A percentile compares a stretch with the other conserved stretches of the same genome.
Evolutionary conservation across 208 protist species (phyloP).

Genomic region (Leishmania arabica): DNA sequence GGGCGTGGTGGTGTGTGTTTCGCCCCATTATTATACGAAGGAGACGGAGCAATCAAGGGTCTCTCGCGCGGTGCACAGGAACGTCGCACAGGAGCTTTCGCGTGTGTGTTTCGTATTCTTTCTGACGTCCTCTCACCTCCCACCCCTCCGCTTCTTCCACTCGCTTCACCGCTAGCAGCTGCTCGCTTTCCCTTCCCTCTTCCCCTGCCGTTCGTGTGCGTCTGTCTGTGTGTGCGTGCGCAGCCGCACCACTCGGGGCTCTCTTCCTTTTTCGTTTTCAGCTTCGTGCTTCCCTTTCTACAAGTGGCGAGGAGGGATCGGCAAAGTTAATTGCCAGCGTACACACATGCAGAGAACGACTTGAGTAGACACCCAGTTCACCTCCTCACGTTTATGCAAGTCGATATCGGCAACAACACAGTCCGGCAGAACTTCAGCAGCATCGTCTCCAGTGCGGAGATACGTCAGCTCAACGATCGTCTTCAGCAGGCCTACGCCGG

Average conservation of each 20-base stretch:
- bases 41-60: not conserved
- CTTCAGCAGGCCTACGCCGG: slow-evolving; percentile 18
- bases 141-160: slow-evolving; percentile 2
- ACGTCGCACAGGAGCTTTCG: no score
- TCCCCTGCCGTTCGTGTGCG: not conserved
- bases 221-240: not conserved
- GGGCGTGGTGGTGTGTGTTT: not conserved
- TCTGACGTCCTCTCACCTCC: not conserved
- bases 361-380: not conserved
- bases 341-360: not conserved
- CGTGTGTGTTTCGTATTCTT: not conserved
- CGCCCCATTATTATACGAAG: not conserved
- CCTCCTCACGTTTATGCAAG: slow-evolving; percentile 34
- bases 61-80: not conserved
- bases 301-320: not conserved
- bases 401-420: slow-evolving; percentile 59
- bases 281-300: not conserved
- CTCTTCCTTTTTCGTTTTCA: not conserved
- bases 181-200: not conserved
- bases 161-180: not conserved
- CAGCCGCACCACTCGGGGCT: not conserved
- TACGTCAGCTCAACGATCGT: slow-evolving; percentile 31
- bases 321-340: not conserved
- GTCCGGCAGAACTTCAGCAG: slow-evolving; percentile 40
- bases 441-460: slow-evolving; percentile 35